Conservation (phyloP, 306 rosid species). For the Casuarina cunninghamiana region DNA sequence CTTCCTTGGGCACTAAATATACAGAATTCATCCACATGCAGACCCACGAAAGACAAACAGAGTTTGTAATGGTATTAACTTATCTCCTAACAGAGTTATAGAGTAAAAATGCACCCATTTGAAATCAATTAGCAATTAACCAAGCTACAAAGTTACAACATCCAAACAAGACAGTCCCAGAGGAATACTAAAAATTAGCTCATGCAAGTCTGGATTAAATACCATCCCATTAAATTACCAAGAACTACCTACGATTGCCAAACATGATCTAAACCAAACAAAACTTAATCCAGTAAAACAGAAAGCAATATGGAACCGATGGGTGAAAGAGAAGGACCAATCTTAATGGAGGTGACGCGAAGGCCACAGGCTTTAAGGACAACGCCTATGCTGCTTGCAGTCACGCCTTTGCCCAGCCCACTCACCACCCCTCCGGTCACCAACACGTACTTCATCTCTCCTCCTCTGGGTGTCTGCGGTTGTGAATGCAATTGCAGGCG, state of each 20-base stretch:
- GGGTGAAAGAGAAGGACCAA: slow-evolving; percentile 46
- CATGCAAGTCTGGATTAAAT: not conserved
- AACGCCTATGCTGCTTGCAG: slow-evolving; percentile 97
- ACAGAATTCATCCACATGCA: not conserved
- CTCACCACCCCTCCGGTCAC: slow-evolving; percentile 94
- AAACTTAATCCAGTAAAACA: slow-evolving; percentile 1
- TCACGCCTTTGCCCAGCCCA: slow-evolving; percentile 99
- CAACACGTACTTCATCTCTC: slow-evolving; percentile 81
- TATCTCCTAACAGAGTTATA: not conserved
- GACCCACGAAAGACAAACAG: not conserved
- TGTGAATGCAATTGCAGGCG: slow-evolving; percentile 9
- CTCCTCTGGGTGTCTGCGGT: not conserved
- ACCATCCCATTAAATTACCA: not conserved
- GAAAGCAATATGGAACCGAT: not conserved
- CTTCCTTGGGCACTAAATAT: not conserved
- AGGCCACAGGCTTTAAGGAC: slow-evolving; percentile 95
- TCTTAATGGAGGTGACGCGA: slow-evolving; percentile 97
- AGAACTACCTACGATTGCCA: not conserved
- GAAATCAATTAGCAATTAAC: not conserved
- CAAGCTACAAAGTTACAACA: not conserved
- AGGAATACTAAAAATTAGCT: not conserved
- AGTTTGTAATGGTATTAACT: too few species aligned
- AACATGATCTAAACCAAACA: not conserved
- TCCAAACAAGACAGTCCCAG: not conserved
- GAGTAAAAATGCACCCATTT: not conserved